Evolutionary conservation across 1,284 basidiomycete genomes (phyloP), one percentile per base, ranked within the genome.

Genomic region (Cronartium ribicola): DNA sequence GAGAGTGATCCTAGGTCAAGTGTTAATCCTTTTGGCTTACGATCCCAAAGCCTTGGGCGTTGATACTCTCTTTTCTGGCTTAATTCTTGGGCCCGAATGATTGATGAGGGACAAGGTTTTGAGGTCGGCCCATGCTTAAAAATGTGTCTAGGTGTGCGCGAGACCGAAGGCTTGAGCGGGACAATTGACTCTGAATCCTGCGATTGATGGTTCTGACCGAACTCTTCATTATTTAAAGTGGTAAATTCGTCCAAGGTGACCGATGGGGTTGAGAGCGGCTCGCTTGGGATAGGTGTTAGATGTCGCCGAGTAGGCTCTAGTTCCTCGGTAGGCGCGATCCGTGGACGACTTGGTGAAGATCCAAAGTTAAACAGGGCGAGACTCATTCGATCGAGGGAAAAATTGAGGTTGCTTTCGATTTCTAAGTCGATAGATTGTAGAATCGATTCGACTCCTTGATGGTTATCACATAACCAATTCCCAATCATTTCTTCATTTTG

Each of bases 241-340:
- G 29, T n/a, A n/a, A 57, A n/a, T 57, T 57, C 51, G 29, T 57
- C 51, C n/a, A 57, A 57, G 51, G 20, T 57, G 51, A 57, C 29
- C 29, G 51, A 57, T n/a, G 29, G 51, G 20, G 51, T 57, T 20
- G 51, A 57, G 51, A 57, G 51, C 11, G 51, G 29, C n/a, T 57
- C 51, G 29, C 20, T 7, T 22, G n/a, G 51, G 0, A 20, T 7
- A n/a, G n/a, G 17, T 5, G 51, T 29, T 29, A 29, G 29, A 29
- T 29, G 29, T 29, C 29, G 29, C 29, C 29, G 29, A 29, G 29
- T 29, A 29, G 2, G 29, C 29, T 29, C 29, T 29, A 29, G 2
- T 1, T 57, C 29, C 7, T 20, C 6, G 29, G 1, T 8, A 6
- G 51, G 51, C n/a, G 51, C 8, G 7, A 14, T 57, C 29, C 51